Conservation (phyloP, 2,329 filamentous ascomycete genomes). For the Sclerotiophoma versabilis region DNA sequence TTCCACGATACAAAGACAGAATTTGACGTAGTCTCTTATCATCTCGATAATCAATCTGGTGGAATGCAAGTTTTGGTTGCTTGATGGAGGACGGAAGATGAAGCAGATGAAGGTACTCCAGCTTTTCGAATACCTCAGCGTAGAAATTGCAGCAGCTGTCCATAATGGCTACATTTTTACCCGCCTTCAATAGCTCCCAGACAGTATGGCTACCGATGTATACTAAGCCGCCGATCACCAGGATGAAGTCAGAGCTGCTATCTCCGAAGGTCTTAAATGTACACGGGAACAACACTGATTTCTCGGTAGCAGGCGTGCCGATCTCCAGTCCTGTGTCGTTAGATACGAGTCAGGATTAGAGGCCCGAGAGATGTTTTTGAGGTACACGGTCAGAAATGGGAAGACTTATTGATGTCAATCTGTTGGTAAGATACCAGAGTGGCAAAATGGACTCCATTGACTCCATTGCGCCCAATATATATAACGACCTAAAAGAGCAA, state of each 20-base stretch:
- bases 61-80: background rate
- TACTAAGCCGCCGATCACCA: constrained; percentile 49
- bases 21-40: background rate
- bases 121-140: background rate
- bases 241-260: background rate
- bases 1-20: background rate
- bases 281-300: background rate
- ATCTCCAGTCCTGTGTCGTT: background rate
- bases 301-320: background rate
- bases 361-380: background rate
- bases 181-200: constrained; percentile 58
- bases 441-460: no score
- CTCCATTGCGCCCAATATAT: no score
- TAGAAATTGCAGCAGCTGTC: constrained; percentile 50
- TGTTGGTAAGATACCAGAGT: no score
- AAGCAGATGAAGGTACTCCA: constrained; percentile 39
- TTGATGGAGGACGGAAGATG: background rate
- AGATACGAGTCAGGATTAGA: background rate
- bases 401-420: no score
- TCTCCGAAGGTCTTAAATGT: background rate
- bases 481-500: no score
- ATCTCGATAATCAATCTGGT: background rate
- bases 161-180: constrained; percentile 56
- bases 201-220: constrained; percentile 61
- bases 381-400: background rate